Evolutionary conservation across 2,329 filamentous ascomycete genomes (phyloP).

Genomic region (Elsinoe fawcettii): DNA sequence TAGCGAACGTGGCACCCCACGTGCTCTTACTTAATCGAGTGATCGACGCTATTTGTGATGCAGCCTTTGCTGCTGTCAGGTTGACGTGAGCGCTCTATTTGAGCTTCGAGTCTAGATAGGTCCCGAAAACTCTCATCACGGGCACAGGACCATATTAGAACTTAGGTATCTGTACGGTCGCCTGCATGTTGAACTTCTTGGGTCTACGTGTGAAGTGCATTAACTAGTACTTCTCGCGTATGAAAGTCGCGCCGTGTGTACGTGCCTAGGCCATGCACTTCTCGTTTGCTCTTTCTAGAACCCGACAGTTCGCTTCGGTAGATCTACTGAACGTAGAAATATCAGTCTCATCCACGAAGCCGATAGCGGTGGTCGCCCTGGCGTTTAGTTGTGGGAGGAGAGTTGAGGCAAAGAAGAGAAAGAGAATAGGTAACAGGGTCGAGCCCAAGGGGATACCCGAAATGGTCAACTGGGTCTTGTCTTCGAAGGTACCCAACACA

Average conservation of each 20-base stretch:
- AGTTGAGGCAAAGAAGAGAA: conserved; percentile 29
- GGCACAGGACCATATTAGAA: too few relatives aligned
- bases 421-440: conserved; percentile 28
- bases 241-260: conserved; percentile 24
- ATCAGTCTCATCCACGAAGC: conserved; percentile 24
- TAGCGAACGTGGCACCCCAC: too few relatives aligned
- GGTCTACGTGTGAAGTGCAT: conserved; percentile 23
- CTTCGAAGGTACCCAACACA: conserved; percentile 19
- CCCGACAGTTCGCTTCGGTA: conserved; percentile 9
- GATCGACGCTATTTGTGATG: too few relatives aligned
- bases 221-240: conserved; percentile 27
- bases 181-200: too few relatives aligned
- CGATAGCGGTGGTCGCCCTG: conserved; percentile 19
- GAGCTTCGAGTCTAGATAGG: too few relatives aligned
- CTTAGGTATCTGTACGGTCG: too few relatives aligned
- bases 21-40: too few relatives aligned
- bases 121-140: too few relatives aligned
- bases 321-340: conserved; percentile 18
- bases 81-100: too few relatives aligned
- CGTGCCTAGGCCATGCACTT: conserved; percentile 22
- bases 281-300: conserved; percentile 20
- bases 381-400: conserved; percentile 23
- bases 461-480: conserved; percentile 18
- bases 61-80: too few relatives aligned
- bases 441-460: conserved; percentile 28